phyloP scores from a whole-genome alignment of 768 basidiomycete genomes.

The Tricholoma matsutake region DNA sequence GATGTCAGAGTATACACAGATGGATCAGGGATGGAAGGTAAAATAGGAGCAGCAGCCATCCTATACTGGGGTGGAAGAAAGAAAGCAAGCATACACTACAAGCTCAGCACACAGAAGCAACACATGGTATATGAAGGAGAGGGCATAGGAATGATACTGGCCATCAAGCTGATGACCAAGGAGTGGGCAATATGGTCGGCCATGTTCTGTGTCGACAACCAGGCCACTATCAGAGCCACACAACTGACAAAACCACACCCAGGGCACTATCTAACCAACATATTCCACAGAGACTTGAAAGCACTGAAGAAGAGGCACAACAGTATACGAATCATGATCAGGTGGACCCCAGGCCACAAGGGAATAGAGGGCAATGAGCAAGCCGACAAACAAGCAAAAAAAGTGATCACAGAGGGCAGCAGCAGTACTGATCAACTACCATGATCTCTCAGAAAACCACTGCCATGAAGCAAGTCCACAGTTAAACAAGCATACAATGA shows the following conservation, averaged over 20 bases:
- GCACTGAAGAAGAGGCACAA: too few relatives aligned
- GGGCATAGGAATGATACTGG: constrained; percentile 15
- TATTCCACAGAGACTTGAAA: too few relatives aligned
- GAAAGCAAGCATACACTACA: not conserved
- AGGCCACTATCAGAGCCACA: constrained; percentile 13
- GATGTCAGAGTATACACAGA: not conserved
- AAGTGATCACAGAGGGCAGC: constrained; percentile 4
- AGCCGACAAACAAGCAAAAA: too few relatives aligned
- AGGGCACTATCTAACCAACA: too few relatives aligned
- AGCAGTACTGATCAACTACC: not conserved
- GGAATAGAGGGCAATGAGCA: too few relatives aligned
- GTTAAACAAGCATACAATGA: too few relatives aligned
- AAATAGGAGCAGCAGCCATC: constrained; percentile 24
- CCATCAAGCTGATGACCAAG: constrained; percentile 12
- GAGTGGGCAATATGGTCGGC: not conserved
- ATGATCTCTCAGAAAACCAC: not conserved
- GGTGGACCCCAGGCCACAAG: not conserved
- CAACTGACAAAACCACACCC: not conserved
- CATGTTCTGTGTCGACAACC: constrained; percentile 18
- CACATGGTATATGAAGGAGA: constrained; percentile 20
- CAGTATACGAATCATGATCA: not conserved
- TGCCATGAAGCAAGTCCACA: too few relatives aligned
- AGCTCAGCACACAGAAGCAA: constrained; percentile 6
- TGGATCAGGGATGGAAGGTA: too few relatives aligned
- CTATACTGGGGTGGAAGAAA: not conserved